Evolutionary conservation across 2,329 filamentous ascomycete species (phyloP), one percentile per base, ranked within the genome.

Genomic region (Ophiostoma tasmaniense): DNA sequence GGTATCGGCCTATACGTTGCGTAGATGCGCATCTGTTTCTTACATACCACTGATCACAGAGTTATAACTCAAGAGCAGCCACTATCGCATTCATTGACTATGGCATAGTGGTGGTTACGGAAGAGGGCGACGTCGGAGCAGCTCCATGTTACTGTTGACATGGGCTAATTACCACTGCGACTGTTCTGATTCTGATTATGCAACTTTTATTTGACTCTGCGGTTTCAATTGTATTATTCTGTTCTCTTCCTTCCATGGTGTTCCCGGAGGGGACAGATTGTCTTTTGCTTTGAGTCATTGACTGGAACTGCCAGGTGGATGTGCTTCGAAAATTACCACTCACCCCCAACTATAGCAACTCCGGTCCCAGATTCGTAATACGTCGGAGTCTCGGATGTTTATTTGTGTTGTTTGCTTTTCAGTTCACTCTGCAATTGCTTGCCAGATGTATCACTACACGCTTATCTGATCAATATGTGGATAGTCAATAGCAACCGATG

Each of bases 321-420:
- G 22, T 55, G 11, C n/a, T 7, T 25, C n/a, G 7, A 3, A 25
- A 55, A 25, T 55, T 61, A 5, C 20, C 22, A 3, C 30, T 39
- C 55, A 37, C 37, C 52, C 68, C 66, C 64, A 67, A 65, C 64
- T 45, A 61, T 20, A 66, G 67, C 17, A 69, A 67, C 65, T 65
- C 50, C 66, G 70, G 64, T n/a, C 17, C 50, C 11, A 55, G 52
- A 25, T 37, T 68, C 66, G 70, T 45, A 69, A 14, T 69, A 68
- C 70, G 70, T 66, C 67, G 67, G 70, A 52, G 25, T 42, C 42
- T 67, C 59, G 67, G 61, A n/a, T 37, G 33, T 39, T 3, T 22
- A 35, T 37, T 22, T 14, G 1, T 25, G 25, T 11, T 17, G 7
- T 30, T 33, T 28, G 13, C 13, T 13, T 13, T 13, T 3, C 11